Evolutionary conservation across 495 filamentous ascomycete species (phyloP).

Genomic region (Penicillium alfredii): DNA sequence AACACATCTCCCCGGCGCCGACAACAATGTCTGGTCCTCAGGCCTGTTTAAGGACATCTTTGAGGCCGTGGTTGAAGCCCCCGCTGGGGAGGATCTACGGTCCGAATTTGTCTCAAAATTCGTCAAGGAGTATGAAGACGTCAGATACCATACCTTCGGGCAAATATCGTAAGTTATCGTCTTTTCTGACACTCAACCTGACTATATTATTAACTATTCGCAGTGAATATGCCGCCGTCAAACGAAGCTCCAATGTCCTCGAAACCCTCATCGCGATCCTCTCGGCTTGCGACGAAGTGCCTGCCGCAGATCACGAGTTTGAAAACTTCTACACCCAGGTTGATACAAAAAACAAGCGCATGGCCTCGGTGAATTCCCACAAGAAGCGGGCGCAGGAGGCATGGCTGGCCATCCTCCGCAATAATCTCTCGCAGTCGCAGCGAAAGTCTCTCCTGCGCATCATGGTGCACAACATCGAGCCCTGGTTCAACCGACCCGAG

Average conservation of each 20-base stretch:
- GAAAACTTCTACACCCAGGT: constrained; percentile 60
- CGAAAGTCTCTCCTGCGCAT: constrained; percentile 70
- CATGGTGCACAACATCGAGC: constrained; percentile 70
- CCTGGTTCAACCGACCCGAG: constrained; percentile 81
- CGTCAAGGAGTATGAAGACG: constrained; percentile 72
- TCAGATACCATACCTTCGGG: constrained; percentile 73
- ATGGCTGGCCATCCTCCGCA: constrained; percentile 75
- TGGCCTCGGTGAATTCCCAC: constrained; percentile 34
- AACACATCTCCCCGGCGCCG: constrained; percentile 51
- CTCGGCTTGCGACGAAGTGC: constrained; percentile 56
- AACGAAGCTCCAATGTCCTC: constrained; percentile 34
- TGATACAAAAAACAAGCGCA: constrained; percentile 58
- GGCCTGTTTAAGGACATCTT: constrained; percentile 59
- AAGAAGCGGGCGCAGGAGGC: constrained; percentile 66
- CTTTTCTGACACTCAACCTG: background rate
- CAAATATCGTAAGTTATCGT: constrained; percentile 57
- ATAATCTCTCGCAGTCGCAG: constrained; percentile 55
- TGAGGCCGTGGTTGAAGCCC: constrained; percentile 52
- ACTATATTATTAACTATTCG: constrained; percentile 28
- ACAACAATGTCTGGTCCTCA: constrained; percentile 59
- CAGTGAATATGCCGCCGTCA: constrained; percentile 31
- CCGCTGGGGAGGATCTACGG: constrained; percentile 49
- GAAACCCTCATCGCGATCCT: constrained; percentile 58
- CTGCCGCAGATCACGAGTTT: constrained; percentile 55
- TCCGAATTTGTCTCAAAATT: constrained; percentile 72